Evolutionary conservation across 108 stramenopile species (phyloP), one percentile per base, ranked within the genome.

Genomic region (Craspedostauros australis): DNA sequence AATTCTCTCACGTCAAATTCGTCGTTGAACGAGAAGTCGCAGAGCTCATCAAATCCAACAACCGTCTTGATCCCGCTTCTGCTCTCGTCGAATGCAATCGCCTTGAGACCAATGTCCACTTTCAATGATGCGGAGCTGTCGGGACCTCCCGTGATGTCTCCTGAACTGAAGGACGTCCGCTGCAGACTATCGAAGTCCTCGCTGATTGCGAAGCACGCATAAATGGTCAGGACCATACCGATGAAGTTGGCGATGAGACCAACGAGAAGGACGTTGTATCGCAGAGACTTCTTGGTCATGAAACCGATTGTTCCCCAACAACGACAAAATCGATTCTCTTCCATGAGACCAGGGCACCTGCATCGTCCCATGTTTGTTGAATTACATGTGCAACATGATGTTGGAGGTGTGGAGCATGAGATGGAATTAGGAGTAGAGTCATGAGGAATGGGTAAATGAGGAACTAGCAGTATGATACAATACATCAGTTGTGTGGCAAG

Each of bases 11-110:
- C 26, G 15, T 53, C 28, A 8, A 73, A n/a, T 32, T 55, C 60
- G 4, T 50, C 61, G 16, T 60, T 43, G 20, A n/a, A n/a, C n/a
- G 46, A 30, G 3, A 48, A 23, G 4, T 34, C 39, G 54, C 73
- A 74, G 29, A 74, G 55, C 15, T 52, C 23, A 39, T 74, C 67
- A 57, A 64, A 74, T 5, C 39, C 40, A 14, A 69, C 34, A 15
- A 74, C 73, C 7, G 21, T 30, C 8, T 60, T 0, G 41, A 19
- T 33, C 32, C 25, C 24, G 4, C 1, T 20, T n/a, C 28, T 2
- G 31, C 25, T 47, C 69, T 59, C 23, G n/a, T 62, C 54, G 2
- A 59, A 30, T 4, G 62, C 62, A 21, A 69, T 46, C 7, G 66
- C 66, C 12, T 52, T 23, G 11, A 74, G 40, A 23, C 73, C 73